Base-by-base conservation (phyloP, 305 asterid genomes). In the Fraxinus sp. region DNA sequence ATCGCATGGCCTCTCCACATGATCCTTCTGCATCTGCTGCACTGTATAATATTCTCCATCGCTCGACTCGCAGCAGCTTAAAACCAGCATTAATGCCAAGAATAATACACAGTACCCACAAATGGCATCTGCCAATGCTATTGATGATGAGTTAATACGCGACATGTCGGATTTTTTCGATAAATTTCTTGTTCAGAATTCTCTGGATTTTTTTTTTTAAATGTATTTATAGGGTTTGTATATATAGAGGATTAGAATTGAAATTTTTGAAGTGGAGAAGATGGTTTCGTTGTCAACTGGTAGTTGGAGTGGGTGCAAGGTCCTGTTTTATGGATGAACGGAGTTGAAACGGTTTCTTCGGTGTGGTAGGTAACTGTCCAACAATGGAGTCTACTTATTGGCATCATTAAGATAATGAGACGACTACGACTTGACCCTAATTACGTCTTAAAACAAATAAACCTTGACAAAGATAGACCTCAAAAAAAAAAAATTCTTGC, bases 351-450 rank as follows among this genome's bases (percentile, higher is more conserved):
- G 64, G 79, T 74, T 80, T 14, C 20, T 80, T 46, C 35, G 9
- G 20, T 35, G 81, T 13, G 80, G 80, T 26, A 79, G 70, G 86
- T 78, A 55, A 83, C 83, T 72, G 78, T 36, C 83, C 3, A 24
- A 37, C n/a, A 16, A 4, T 4, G 59, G 59, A n/a, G n/a, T n/a
- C n/a, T n/a, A n/a, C n/a, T n/a, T n/a, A n/a, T n/a, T n/a, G n/a
- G n/a, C n/a, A n/a, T n/a, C n/a, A n/a, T n/a, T n/a, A n/a, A n/a
- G n/a, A n/a, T n/a, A n/a, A n/a, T n/a, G n/a, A n/a, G n/a, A n/a
- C n/a, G n/a, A n/a, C n/a, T n/a, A n/a, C n/a, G n/a, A n/a, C n/a
- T n/a, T n/a, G n/a, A n/a, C n/a, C n/a, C n/a, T n/a, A n/a, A n/a
- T n/a, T n/a, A n/a, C n/a, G n/a, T n/a, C n/a, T n/a, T n/a, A n/a